Percentiles rank a stretch among this genome's conserved stretches.
Conservation (phyloP, 1,284 basidiomycete genomes). For the Pseudozyma sp. region DNA sequence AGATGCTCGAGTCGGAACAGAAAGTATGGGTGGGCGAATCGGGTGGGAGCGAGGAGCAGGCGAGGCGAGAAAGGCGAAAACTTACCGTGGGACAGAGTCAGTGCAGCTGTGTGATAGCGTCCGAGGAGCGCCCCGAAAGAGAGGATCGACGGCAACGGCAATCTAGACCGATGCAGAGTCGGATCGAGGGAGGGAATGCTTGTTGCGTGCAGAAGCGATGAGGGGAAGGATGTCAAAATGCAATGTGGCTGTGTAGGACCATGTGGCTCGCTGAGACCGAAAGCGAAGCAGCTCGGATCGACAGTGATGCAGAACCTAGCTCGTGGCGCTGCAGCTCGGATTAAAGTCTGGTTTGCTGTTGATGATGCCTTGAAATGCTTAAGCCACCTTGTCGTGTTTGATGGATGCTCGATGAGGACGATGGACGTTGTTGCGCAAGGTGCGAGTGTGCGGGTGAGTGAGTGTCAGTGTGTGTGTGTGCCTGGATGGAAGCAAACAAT, state of each 20-base stretch:
- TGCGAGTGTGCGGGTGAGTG: neutral
- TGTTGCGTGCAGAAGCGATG: neutral
- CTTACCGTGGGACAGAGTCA: neutral
- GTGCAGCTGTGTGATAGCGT: neutral
- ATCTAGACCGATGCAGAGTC: neutral
- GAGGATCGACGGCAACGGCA: neutral
- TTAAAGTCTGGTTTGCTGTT: no score
- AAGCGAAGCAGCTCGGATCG: slow-evolving; percentile 44
- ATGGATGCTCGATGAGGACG: neutral
- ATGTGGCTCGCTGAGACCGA: slow-evolving; percentile 40
- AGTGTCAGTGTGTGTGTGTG: neutral
- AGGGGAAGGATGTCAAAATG: slow-evolving; percentile 3
- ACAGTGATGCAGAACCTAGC: slow-evolving; percentile 27
- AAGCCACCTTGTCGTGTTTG: no score
- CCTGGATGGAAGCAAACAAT: slow-evolving; percentile 6
- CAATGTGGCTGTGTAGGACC: slow-evolving; percentile 39
- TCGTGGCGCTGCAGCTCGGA: neutral
- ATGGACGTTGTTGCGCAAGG: no score
- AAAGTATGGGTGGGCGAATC: neutral
- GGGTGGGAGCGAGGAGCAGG: neutral
- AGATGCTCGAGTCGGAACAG: neutral
- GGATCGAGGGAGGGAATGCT: neutral
- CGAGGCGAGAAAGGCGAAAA: neutral
- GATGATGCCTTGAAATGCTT: neutral
- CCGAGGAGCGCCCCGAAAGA: no score